phyloP scores from a whole-genome alignment of 495 filamentous ascomycete genomes.

The Chaetomidium leptoderma region DNA sequence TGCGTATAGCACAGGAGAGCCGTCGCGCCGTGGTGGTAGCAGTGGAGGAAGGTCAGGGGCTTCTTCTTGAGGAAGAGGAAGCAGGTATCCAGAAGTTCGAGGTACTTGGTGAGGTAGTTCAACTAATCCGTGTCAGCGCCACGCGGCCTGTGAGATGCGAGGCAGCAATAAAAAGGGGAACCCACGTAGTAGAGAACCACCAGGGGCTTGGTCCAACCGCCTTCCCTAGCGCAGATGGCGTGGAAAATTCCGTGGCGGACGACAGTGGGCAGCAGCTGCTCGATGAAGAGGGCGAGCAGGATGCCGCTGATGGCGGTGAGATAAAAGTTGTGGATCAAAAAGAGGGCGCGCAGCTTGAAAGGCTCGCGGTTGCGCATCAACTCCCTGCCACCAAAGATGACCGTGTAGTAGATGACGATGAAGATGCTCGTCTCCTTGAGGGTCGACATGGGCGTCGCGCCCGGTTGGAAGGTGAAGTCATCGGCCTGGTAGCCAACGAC shows the following conservation, averaged over 20 bases:
- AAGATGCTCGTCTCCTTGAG: conserved; percentile 59
- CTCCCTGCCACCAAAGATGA: conserved; percentile 72
- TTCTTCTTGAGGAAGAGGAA: conserved; percentile 88
- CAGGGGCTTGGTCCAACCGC: conserved; percentile 75
- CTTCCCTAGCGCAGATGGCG: conserved; percentile 62
- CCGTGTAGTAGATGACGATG: conserved; percentile 65
- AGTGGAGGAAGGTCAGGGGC: conserved; percentile 81
- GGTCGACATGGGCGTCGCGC: conserved; percentile 66
- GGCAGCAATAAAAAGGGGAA: conserved; percentile 8
- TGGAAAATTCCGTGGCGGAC: conserved; percentile 65
- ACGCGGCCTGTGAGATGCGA: background rate
- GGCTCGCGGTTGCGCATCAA: conserved; percentile 66
- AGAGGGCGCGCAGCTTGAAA: conserved; percentile 62
- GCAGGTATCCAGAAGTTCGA: conserved; percentile 74
- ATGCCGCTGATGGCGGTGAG: conserved; percentile 65
- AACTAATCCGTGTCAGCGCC: conserved; percentile 51
- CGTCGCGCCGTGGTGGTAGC: conserved; percentile 78
- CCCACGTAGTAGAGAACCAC: conserved; percentile 77
- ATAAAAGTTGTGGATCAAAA: conserved; percentile 79
- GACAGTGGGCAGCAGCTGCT: conserved; percentile 67
- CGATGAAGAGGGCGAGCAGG: conserved; percentile 65
- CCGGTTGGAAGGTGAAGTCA: conserved; percentile 65
- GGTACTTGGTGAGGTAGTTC: conserved; percentile 81
- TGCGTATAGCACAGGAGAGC: conserved; percentile 84
- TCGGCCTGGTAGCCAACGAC: conserved; percentile 68